A percentile compares a stretch with the other conserved stretches of the same genome.
These are phyloP conservation scores for Apiotrichum laibachii DNA, from an alignment of 1,284 basidiomycete species.

Conservation along the genomic window DNA sequence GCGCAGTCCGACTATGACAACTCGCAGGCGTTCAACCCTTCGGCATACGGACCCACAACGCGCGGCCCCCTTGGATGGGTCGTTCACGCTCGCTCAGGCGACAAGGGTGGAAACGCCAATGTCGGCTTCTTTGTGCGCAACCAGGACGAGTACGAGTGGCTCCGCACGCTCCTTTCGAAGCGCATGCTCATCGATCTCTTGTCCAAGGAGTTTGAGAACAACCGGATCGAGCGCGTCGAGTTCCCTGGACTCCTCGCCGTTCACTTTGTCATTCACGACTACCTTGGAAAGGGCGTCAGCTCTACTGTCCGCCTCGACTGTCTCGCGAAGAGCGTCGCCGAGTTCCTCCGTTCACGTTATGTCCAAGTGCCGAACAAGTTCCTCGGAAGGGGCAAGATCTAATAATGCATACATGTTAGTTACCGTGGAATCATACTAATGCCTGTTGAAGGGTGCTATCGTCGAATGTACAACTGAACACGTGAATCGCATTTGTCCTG, in stretches of 20 bases:
- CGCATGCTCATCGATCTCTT: conserved; percentile 20
- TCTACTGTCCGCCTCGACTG: conserved; percentile 16
- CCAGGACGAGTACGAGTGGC: conserved; percentile 28
- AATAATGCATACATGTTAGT: neutral
- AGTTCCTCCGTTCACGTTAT: conserved; percentile 16
- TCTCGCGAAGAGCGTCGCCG: conserved; percentile 21
- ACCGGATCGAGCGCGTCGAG: conserved; percentile 32
- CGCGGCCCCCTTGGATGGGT: conserved; percentile 26
- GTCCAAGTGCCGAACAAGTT: conserved; percentile 19
- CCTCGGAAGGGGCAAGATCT: conserved; percentile 17
- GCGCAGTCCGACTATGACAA: conserved; percentile 18
- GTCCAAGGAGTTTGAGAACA: conserved; percentile 23
- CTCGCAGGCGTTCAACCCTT: neutral
- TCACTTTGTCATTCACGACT: conserved; percentile 42
- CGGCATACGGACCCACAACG: conserved; percentile 20
- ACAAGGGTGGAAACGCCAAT: conserved; percentile 34
- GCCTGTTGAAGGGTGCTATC: too few relatives aligned
- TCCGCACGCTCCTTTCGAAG: conserved; percentile 23
- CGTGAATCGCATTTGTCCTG: too few relatives aligned
- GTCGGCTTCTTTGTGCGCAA: conserved; percentile 32
- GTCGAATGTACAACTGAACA: too few relatives aligned
- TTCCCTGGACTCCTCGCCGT: conserved; percentile 32
- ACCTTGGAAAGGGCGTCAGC: conserved; percentile 30
- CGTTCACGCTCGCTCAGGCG: conserved; percentile 33
- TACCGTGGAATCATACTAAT: too few relatives aligned